Base-by-base conservation (phyloP, 1,139 yeast species). In the Saccharomycopsis hybrid region DNA sequence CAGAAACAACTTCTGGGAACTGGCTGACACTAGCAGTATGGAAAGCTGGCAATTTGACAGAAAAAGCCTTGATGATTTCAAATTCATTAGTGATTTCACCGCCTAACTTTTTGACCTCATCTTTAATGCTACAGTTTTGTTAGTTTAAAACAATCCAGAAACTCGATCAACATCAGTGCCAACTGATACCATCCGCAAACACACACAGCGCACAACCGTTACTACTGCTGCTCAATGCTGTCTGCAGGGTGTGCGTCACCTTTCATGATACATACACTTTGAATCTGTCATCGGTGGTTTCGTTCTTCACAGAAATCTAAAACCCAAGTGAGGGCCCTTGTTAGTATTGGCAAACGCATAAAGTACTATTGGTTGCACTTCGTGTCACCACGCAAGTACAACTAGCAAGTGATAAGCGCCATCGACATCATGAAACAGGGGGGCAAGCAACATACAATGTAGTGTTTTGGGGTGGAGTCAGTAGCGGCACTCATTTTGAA, bases 1-100 rank as follows among this genome's bases (percentile, higher is more conserved):
- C 66, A 31, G 71, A 64, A 47, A 73, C 72, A 54, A 81, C 78
- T 47, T 68, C 71, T 27, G 72, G 74, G 61, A 77, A 72, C 41
- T 60, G 59, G 55, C 67, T 61, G 56, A 80, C 62, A 5, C 74
- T 50, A 24, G 65, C 60, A 39, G 74, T 67, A 58, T 76, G 81
- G 55, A 71, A 55, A 3, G 69, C 61, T 38, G 86, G 85, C 55
- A 80, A 65, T 57, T 75, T 72, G 53, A 73, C 79, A 47, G 77
- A 69, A 59, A 80, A 82, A 0, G 88, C 90, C 69, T 82, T 82
- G 68, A 84, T 80, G 63, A 84, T 69, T 48, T 76, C 68, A 65
- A 76, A 83, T 59, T 83, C 87, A 56, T 77, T 80, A 52, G 78
- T 74, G 59, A 84, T 73, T 48, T 70, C 70, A 46, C 89, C 92